Evolutionary conservation across 1,284 basidiomycete species (phyloP), one percentile per base, ranked within the genome.

Genomic region (Puccinia polysora): DNA sequence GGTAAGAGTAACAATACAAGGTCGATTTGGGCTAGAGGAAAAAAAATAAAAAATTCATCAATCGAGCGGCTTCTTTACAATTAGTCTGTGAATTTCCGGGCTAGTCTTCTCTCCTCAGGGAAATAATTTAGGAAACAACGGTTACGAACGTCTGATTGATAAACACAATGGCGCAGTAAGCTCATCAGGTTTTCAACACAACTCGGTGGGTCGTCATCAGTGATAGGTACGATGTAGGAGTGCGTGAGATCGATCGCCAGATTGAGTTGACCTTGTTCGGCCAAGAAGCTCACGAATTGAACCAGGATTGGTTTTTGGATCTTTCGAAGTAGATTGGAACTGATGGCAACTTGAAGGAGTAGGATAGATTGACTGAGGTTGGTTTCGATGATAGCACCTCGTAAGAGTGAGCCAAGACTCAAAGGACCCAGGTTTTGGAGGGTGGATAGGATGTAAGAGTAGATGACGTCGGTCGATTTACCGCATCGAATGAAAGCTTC

Each of bases 101-200:
- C 25, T 32, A 63, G 32, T 18, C 8, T 43, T n/a, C n/a, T n/a
- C n/a, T n/a, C n/a, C n/a, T n/a, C n/a, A n/a, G n/a, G n/a, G 15
- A 14, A 47, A 47, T 12, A 65, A 40, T 43, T 43, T 43, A 28
- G 28, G 32, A 4, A 3, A 47, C 8, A 55, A 15, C 38, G 5
- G 10, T 8, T 15, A 53, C 64, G 23, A 15, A 65, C 64, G 55
- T 65, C 64, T 38, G 64, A 65, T 55, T 50, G 64, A 65, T 65
- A 38, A 18, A 65, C 64, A 65, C 49, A 65, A 25, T 32, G 20
- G 1, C 64, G 64, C 38, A 65, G 52, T 4, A 65, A 38, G 25
- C 25, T 23, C 12, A 55, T 38, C 5, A 65, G 32, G n/a, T 14
- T 38, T 15, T 38, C 32, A 4, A 53, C 15, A n/a, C 49, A 55